Percentiles rank a stretch among this genome's conserved stretches.
These are phyloP conservation scores for Rachicladosporium sp. DNA, from an alignment of 2,329 filamentous ascomycete species.

Conservation along the genomic window DNA sequence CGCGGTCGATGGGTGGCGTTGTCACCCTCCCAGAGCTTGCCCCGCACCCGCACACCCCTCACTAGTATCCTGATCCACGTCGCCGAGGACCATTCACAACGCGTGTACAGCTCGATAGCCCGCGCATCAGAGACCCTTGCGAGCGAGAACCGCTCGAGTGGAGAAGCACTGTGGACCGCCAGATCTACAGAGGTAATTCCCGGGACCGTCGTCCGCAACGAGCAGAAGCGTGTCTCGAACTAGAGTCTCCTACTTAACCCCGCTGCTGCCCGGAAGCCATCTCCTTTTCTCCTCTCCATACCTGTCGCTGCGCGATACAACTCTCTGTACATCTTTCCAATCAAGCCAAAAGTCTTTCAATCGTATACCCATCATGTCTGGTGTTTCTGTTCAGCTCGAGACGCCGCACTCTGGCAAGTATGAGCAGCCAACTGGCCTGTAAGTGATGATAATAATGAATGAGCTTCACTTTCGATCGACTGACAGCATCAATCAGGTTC, in stretches of 20 bases:
- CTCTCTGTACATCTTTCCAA: background rate
- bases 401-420: conserved; percentile 53
- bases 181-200: no score
- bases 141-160: no score
- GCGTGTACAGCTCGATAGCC: no score
- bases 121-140: no score
- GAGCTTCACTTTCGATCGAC: conserved; percentile 3
- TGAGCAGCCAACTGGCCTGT: conserved; percentile 42
- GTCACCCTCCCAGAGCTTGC: no score
- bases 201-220: no score
- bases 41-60: no score
- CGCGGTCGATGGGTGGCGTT: no score
- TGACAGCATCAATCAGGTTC: conserved; percentile 42
- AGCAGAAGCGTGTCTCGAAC: no score
- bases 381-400: conserved; percentile 48
- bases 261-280: conserved; percentile 8
- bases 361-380: conserved; percentile 17
- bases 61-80: no score
- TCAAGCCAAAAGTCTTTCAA: conserved; percentile 4
- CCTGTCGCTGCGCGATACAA: conserved; percentile 13
- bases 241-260: conserved; percentile 12
- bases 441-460: conserved; percentile 41
- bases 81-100: no score
- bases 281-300: conserved; percentile 4
- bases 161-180: no score